phyloP scores from a whole-genome alignment of 2,329 filamentous ascomycete species.

The Polytolypa hystricis region DNA sequence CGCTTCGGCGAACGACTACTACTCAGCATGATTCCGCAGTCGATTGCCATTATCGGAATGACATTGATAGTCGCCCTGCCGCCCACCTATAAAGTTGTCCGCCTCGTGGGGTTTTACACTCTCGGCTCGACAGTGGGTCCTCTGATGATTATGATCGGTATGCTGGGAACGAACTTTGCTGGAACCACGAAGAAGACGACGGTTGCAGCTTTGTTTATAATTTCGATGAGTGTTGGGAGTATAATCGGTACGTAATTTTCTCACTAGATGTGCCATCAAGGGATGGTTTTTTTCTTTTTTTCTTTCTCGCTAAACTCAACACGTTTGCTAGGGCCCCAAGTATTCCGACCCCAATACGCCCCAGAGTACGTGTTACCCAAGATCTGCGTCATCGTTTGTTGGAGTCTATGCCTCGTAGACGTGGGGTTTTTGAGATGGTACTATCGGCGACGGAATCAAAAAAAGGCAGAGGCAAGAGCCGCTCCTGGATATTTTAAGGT shows the following conservation, averaged over 20 bases:
- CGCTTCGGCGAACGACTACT: constrained; percentile 47
- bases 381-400: constrained; percentile 53
- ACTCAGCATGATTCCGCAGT: constrained; percentile 41
- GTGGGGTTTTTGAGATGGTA: neutral
- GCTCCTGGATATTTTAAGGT: neutral
- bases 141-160: constrained; percentile 52
- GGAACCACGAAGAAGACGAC: constrained; percentile 46
- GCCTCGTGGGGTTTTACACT: constrained; percentile 55
- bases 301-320: no score
- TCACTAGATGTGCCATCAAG: constrained; percentile 9
- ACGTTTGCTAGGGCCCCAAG: constrained; percentile 48
- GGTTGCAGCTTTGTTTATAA: constrained; percentile 38
- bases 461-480: neutral
- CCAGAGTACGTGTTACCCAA: constrained; percentile 53
- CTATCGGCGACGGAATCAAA: neutral
- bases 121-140: constrained; percentile 49
- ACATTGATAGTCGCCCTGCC: constrained; percentile 54
- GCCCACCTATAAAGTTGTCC: constrained; percentile 44
- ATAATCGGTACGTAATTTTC: constrained; percentile 37
- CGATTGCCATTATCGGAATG: constrained; percentile 48
- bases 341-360: constrained; percentile 45
- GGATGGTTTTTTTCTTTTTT: neutral
- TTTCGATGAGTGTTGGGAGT: constrained; percentile 42
- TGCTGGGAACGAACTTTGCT: constrained; percentile 51
- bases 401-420: constrained; percentile 32